Percentiles rank a stretch among this genome's conserved stretches.
These are phyloP conservation scores for Proliferodiscus dingleyae DNA, from an alignment of 2,329 filamentous ascomycete species.

Conservation along the genomic window DNA sequence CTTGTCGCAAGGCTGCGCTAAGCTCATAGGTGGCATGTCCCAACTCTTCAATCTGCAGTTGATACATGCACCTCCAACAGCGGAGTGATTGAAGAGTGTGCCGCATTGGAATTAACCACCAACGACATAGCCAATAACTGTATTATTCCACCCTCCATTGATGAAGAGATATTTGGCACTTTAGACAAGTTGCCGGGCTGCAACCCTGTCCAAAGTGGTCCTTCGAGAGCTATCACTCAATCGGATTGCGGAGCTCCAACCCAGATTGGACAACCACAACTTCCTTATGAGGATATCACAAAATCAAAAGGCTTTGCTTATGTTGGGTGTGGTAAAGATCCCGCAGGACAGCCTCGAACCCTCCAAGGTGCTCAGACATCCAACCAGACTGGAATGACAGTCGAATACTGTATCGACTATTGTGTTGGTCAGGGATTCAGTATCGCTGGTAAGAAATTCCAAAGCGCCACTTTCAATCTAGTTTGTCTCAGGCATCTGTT, in stretches of 20 bases:
- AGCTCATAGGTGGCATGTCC: slow-evolving; percentile 40
- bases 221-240: slow-evolving; percentile 23
- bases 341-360: slow-evolving; percentile 38
- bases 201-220: slow-evolving; percentile 37
- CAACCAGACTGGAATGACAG: slow-evolving; percentile 3
- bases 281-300: slow-evolving; percentile 40
- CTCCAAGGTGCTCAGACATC: slow-evolving; percentile 32
- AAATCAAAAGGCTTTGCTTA: slow-evolving; percentile 48
- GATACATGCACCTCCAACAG: slow-evolving; percentile 41
- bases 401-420: slow-evolving; percentile 9
- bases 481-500: no score
- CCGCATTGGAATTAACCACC: slow-evolving; percentile 45
- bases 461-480: neutral
- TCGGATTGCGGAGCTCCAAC: slow-evolving; percentile 44
- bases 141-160: slow-evolving; percentile 39
- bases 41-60: slow-evolving; percentile 45
- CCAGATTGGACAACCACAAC: slow-evolving; percentile 42
- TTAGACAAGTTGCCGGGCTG: slow-evolving; percentile 50
- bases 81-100: slow-evolving; percentile 41
- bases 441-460: slow-evolving; percentile 9
- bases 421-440: slow-evolving; percentile 2
- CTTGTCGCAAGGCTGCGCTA: no score
- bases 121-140: slow-evolving; percentile 48
- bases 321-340: slow-evolving; percentile 56
- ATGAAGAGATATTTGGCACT: slow-evolving; percentile 41